Conservation (phyloP, 1,139 yeast species). For the Yamadazyma kanchanaburiensis region DNA sequence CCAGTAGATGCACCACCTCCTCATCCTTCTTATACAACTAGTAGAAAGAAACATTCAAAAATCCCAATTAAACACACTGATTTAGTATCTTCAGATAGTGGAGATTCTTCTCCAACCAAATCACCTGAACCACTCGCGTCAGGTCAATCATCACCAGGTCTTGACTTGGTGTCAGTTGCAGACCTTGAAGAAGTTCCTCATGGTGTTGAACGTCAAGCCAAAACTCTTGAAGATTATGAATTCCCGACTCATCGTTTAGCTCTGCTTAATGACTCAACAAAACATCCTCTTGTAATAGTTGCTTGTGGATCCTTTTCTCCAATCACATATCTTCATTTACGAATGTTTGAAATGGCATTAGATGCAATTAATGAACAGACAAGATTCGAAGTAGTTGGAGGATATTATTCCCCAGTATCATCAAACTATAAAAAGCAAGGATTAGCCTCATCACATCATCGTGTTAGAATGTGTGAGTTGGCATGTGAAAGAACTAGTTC, state of each 20-base stretch:
- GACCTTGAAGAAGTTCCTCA: conserved; percentile 96
- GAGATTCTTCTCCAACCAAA: conserved; percentile 6
- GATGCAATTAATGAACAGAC: conserved; percentile 94
- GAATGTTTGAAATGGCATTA: conserved; percentile 98
- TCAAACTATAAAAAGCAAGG: conserved; percentile 95
- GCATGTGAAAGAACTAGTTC: conserved; percentile 96
- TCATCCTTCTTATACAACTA: conserved; percentile 31
- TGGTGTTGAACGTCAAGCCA: conserved; percentile 86
- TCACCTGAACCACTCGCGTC: conserved; percentile 20
- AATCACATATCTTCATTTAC: conserved; percentile 83
- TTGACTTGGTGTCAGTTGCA: conserved; percentile 79
- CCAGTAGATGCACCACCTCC: conserved; percentile 75
- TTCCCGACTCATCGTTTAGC: conserved; percentile 89
- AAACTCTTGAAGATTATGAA: conserved; percentile 56
- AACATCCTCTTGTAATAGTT: conserved; percentile 87
- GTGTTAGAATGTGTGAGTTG: conserved; percentile 96
- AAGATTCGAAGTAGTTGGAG: conserved; percentile 92
- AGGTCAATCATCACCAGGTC: conserved; percentile 50
- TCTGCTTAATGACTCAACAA: conserved; percentile 68
- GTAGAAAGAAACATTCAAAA: conserved; percentile 14
- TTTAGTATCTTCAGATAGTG: conserved; percentile 24
- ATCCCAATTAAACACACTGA: conserved; percentile 44
- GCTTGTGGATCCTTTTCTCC: conserved; percentile 99
- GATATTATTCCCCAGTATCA: conserved; percentile 95
- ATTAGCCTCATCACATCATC: conserved; percentile 78